Base-by-base conservation (phyloP, 2,329 filamentous ascomycete genomes). In the Metarhizium sp. region DNA sequence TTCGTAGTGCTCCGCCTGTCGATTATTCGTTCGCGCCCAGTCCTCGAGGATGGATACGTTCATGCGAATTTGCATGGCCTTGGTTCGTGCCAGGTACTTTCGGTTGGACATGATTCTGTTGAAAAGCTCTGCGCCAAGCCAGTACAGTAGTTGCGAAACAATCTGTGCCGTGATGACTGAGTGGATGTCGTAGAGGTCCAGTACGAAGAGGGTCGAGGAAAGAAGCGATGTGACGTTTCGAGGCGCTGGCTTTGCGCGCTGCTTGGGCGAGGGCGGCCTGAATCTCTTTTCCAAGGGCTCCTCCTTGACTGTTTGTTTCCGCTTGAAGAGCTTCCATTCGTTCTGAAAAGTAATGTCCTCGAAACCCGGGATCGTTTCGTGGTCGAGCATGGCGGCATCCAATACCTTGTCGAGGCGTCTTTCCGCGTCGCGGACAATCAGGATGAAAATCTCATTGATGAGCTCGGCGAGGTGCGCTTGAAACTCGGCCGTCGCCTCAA, bases 11-110 rank as follows among this genome's bases (percentile, higher is more conserved):
- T 97, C 94, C 1, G 94, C 91, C 62, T 95, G 87, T 32, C 94
- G 84, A 68, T 96, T 97, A 71, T 99, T 99, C 16, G 83, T 80
- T 34, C 92, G 82, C 1, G 94, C 92, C 94, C 94, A 99, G 66
- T 99, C 94, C 70, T 99, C 94, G 20, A 99, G 76, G 7, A 86
- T 87, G 0, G 94, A 97, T 6, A 99, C 85, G 68, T 99, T 99
- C 92, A 99, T 97, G 61, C 94, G 89, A 63, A 99, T 97, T 69
- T 99, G 94, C 94, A 99, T 99, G 3, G 94, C 94, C 71, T 99
- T 99, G 18, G 94, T 99, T 53, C 94, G 82, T 6, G 94, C 92
- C 10, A 99, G 78, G 66, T 96, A 99, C 68, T 92, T 92, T 60
- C 90, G 84, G 66, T 95, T 96, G 34, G 89, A 92, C 89, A 99